Base-by-base conservation (phyloP, 108 stramenopile genomes). In the Conticribra weissflogii region DNA sequence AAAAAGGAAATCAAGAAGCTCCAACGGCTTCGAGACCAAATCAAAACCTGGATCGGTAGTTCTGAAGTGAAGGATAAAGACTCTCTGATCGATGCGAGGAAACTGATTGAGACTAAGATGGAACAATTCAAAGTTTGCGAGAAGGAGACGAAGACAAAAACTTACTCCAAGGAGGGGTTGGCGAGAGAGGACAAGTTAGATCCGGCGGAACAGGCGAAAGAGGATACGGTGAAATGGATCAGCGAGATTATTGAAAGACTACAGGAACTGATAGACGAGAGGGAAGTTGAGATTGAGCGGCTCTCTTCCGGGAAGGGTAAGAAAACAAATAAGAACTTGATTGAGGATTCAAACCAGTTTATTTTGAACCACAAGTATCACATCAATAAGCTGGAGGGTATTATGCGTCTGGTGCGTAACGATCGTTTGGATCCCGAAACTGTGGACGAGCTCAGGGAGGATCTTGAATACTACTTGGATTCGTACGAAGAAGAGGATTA, bases 1-100 rank as follows among this genome's bases (percentile, higher is more conserved):
- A 99, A 99, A 74, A 99, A 99, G 71, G 99, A 99, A 85, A 98
- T 99, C 66, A 99, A 99, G 81, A 98, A 99, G 71, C 84, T 99
- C 25, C 99, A 99, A 84, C 86, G 94, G 56, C 83, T 96, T 46
- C 89, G 99, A 25, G 99, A 99, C 72, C 97, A 98, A 69, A 97
- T 99, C 81, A 99, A 99, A 74, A 94, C 94, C 7, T 99, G 99
- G 99, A 92, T 97, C 52, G 77, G 84, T 32, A 88, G 89, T 47
- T 81, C 86, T 34, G 99, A 99, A n/a, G 96, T 99, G 57, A 97
- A 98, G 67, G 97, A 99, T 74, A 99, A 99, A 82, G 92, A 89
- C 46, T 66, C 81, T 0, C 79, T 98, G 7, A 31, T 96, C 22
- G 89, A 94, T 17, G 88, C 91, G 0, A 62, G 94, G 32, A 76